A percentile compares a stretch with the other conserved stretches of the same genome.
Evolutionary conservation across 345 rosid species (phyloP).

Genomic region (Euclidium syriacum): DNA sequence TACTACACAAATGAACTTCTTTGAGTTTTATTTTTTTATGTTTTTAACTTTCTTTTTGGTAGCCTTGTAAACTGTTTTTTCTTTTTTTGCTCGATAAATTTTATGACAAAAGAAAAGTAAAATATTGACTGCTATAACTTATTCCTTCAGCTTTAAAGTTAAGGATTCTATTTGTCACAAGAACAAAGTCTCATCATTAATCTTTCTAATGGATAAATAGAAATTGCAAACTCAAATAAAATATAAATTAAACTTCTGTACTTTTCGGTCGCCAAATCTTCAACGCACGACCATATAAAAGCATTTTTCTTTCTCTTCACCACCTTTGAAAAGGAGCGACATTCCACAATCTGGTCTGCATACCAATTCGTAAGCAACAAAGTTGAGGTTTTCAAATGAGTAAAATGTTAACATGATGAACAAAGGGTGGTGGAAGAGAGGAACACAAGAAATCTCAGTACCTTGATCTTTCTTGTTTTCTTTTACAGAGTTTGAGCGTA

Average conservation of each 20-base stretch:
- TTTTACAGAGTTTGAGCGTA: conserved; percentile 35
- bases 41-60: neutral
- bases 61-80: too few relatives aligned
- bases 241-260: conserved; percentile 2
- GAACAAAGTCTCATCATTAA: neutral
- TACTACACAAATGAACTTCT: neutral
- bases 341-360: neutral
- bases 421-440: neutral
- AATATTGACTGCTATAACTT: neutral
- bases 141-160: conserved; percentile 8
- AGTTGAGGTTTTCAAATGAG: neutral
- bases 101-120: too few relatives aligned
- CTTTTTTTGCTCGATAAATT: too few relatives aligned
- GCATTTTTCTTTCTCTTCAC: neutral
- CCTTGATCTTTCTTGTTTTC: conserved; percentile 11
- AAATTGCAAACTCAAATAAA: conserved; percentile 14
- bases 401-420: neutral
- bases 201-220: conserved; percentile 20
- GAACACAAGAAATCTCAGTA: neutral
- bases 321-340: neutral
- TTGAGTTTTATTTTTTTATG: too few relatives aligned
- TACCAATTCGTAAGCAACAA: neutral
- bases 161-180: conserved; percentile 14
- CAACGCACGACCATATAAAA: neutral
- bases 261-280: conserved; percentile 11